phyloP scores from a whole-genome alignment of 495 filamentous ascomycete species.

The Sphaerosporella brunnea region DNA sequence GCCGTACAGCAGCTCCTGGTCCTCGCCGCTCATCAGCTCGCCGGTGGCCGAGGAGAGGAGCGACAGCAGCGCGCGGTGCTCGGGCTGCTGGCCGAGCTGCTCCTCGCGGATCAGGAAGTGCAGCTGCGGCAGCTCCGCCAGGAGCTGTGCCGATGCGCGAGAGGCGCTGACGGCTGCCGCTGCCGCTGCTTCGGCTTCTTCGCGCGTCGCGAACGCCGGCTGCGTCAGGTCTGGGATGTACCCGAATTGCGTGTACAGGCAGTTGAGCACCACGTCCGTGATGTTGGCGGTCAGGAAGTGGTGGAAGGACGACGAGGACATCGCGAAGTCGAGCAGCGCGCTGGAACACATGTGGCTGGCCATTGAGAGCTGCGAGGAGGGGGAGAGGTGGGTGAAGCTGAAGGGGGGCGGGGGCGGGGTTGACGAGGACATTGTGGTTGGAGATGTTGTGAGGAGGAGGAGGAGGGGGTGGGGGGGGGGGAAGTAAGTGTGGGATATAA shows the following conservation, averaged over 20 bases:
- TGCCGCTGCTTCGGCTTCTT: too few species aligned
- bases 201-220: too few species aligned
- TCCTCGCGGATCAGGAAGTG: conserved; percentile 14
- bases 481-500: too few species aligned
- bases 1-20: conserved; percentile 8
- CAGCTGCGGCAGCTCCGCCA: conserved; percentile 10
- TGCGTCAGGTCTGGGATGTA: conserved; percentile 8
- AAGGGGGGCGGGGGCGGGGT: too few species aligned
- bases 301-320: conserved; percentile 12
- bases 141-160: too few species aligned
- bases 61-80: conserved; percentile 5
- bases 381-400: conserved; percentile 13
- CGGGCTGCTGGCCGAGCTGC: conserved; percentile 4
- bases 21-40: neutral
- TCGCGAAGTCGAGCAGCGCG: conserved; percentile 16
- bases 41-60: neutral
- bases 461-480: too few species aligned
- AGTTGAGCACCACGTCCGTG: conserved; percentile 9
- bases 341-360: conserved; percentile 16
- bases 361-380: conserved; percentile 13
- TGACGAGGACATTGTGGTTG: too few species aligned
- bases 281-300: conserved; percentile 9
- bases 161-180: too few species aligned
- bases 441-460: too few species aligned
- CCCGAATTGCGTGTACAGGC: conserved; percentile 14